Conservation (phyloP, 2,329 filamentous ascomycete species). For the Aspergillus sp. region DNA sequence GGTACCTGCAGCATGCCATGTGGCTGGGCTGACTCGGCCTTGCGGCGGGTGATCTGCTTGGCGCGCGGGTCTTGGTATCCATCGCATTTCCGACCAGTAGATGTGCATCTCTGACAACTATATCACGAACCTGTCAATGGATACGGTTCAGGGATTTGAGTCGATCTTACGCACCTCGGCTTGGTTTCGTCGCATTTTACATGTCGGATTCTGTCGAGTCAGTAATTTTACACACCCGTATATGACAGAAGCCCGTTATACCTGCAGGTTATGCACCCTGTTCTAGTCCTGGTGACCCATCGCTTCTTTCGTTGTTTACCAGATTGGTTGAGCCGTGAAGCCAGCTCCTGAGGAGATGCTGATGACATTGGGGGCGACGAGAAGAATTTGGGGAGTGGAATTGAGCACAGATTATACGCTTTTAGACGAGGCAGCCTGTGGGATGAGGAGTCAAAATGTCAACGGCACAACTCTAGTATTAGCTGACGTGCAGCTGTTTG, state of each 20-base stretch:
- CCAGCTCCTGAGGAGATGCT: neutral
- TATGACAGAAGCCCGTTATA: neutral
- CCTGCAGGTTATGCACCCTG: neutral
- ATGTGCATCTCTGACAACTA: slow-evolving; percentile 4
- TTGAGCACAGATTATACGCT: too few relatives aligned
- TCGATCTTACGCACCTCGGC: neutral
- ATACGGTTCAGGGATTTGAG: too few relatives aligned
- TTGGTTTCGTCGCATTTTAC: slow-evolving; percentile 5
- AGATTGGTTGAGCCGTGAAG: neutral
- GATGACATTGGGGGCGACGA: neutral
- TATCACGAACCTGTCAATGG: neutral
- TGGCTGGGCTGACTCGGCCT: too few relatives aligned
- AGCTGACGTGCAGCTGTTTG: too few relatives aligned
- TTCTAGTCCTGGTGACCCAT: neutral
- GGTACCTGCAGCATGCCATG: neutral
- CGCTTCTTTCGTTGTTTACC: neutral
- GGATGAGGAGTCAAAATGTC: too few relatives aligned
- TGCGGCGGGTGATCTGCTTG: neutral
- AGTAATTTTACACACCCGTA: neutral
- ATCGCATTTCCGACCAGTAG: slow-evolving; percentile 4
- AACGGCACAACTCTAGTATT: too few relatives aligned
- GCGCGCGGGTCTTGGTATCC: neutral
- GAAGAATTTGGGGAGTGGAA: too few relatives aligned
- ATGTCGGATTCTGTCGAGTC: neutral
- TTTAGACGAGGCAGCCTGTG: too few relatives aligned